Base-by-base conservation (phyloP, 1,139 yeast genomes). In the Ashbya aceris region DNA sequence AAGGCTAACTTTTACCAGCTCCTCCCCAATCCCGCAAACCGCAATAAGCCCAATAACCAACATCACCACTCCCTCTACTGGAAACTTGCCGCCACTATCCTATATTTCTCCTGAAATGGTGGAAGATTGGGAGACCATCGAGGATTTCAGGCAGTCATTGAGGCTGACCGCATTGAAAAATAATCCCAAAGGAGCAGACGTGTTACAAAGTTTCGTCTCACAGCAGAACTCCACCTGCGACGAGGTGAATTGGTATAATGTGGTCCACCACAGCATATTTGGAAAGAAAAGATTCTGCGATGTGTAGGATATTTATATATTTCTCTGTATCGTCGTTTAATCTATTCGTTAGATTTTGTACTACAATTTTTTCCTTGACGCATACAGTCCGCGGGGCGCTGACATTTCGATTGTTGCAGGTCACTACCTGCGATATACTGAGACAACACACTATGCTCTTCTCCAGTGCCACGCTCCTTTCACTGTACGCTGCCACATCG, bases 191-290 rank as follows among this genome's bases (percentile, higher is more conserved):
- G 38, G 42, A 8, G 32, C 26, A 23, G 27, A 36, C 26, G 27
- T 31, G 7, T 20, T 11, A 33, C 14, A 40, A 26, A 32, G 27
- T 27, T 33, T 17, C 34, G 30, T 26, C 26, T 41, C 12, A 17
- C 34, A 23, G 14, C 36, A 35, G 37, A 43, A 36, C 11, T 43
- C 40, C 39, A 44, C 46, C 30, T 73, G 77, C 56, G 70, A 67
- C 40, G 66, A 65, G n/a, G 66, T 72, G 10, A 72, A 75, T 1
- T 73, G 77, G 77, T 68, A 55, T 42, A 71, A 67, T 45, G 67
- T 72, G 1, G 68, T 73, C 50, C 74, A 67, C 47, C 72, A 71
- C 42, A 67, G 73, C 40, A 60, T 72, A 14, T 72, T 72, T 53
- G 76, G 76, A 0, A 68, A 65, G 43, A 71, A 71, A 3, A 66